Base-by-base conservation (phyloP, 108 stramenopile species). In the Fragilariopsis cylindrus region DNA sequence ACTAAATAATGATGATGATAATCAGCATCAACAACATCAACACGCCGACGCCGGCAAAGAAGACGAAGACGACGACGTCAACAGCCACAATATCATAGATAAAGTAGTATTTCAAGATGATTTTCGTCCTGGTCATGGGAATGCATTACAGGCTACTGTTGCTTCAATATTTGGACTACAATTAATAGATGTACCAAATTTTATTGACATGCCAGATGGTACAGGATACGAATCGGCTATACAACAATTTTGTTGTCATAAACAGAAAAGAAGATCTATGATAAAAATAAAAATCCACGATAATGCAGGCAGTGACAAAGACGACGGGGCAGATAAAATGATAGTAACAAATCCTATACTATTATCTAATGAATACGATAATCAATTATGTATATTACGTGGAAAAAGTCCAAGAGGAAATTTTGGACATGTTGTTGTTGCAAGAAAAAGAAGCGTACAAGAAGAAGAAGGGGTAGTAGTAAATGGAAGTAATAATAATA, bases 351-450 rank as follows among this genome's bases (percentile, higher is more conserved):
- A 41, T 8, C 44, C 49, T 15, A 19, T 47, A 47, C 9, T 47
- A 19, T 19, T 13, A 55, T 9, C 55, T 44, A 54, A 76, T 4
- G 43, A 76, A 57, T 66, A 72, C 42, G 57, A 52, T 3, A 57
- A 54, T 15, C 66, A 54, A 55, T 45, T 82, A 4, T 82, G 81
- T 43, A 63, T 82, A n/a, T 42, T 82, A 45, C 55, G 81, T 16
- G 81, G 81, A 42, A 77, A 82, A 69, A 74, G 69, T 5, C 76
- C 76, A 8, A 44, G 81, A 12, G 81, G 81, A 15, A 46, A 74
- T 56, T 82, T 77, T 70, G 81, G 76, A 45, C 81, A 82, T 48
- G 76, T 78, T 13, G 69, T 82, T 45, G 73, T 82, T 67, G 81
- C 81, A 40, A 73, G 58, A 52, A 15, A 50, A 11, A 45, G 15